A percentile compares a stretch with the other conserved stretches of the same genome.
These are phyloP conservation scores for Stephanodiscus triporus DNA, from an alignment of 108 stramenopile genomes.

Conservation along the genomic window DNA sequence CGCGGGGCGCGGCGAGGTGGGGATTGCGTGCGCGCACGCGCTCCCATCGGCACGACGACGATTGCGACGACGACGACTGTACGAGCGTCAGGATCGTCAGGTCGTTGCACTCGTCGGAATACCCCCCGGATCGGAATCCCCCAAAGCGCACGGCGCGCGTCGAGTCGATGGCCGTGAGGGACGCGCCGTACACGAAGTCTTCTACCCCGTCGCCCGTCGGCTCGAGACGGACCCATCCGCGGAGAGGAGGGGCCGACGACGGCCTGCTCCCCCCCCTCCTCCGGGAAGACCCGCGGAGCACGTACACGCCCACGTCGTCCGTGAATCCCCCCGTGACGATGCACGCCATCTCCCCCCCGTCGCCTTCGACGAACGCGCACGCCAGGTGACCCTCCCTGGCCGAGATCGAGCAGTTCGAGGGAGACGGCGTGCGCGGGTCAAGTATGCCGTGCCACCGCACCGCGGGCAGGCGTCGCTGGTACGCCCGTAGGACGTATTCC, in stretches of 20 bases:
- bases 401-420: constrained; percentile 6
- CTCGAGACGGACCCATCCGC: constrained; percentile 1
- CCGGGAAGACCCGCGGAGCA: neutral
- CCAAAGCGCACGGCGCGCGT: constrained; percentile 60
- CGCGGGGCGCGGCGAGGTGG: constrained; percentile 34
- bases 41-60: constrained; percentile 24
- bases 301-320: constrained; percentile 46
- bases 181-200: constrained; percentile 59
- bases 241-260: neutral
- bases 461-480: constrained; percentile 26
- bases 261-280: neutral
- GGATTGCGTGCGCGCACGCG: constrained; percentile 7
- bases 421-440: neutral
- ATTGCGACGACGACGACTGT: too few relatives aligned
- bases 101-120: constrained; percentile 59
- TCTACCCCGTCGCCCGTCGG: neutral
- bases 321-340: constrained; percentile 61
- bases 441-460: constrained; percentile 40
- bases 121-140: constrained; percentile 67
- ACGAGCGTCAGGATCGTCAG: constrained; percentile 53
- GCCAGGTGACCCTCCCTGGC: constrained; percentile 59
- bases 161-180: constrained; percentile 31
- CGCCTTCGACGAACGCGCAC: constrained; percentile 36
- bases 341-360: constrained; percentile 12
- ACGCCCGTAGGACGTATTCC: constrained; percentile 33